Conservation (phyloP, 768 basidiomycete species). For the Neoboletus brunneissimus region DNA sequence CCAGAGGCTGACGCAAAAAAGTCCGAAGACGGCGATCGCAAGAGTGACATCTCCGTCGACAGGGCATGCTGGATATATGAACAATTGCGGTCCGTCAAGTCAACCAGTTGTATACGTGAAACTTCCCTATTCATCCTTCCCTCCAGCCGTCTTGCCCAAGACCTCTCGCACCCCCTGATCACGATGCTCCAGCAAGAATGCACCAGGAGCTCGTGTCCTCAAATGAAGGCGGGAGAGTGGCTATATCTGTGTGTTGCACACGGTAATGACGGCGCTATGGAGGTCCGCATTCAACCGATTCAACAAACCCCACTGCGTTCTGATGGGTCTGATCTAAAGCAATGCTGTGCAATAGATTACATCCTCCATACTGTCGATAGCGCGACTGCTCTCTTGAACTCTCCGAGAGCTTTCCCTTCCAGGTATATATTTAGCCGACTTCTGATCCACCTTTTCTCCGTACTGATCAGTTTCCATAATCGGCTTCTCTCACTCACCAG, state of each 20-base stretch:
- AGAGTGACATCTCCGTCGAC: conserved; percentile 62
- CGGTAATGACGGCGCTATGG: conserved; percentile 83
- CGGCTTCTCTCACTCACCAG: conserved; percentile 37
- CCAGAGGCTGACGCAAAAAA: conserved; percentile 33
- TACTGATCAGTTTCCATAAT: conserved; percentile 12
- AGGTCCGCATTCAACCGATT: conserved; percentile 45
- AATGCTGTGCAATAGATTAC: conserved; percentile 98
- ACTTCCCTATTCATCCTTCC: conserved; percentile 1
- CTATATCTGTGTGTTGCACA: conserved; percentile 94
- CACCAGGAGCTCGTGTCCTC: conserved; percentile 80
- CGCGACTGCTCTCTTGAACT: conserved; percentile 88
- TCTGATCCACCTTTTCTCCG: conserved; percentile 21
- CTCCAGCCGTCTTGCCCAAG: conserved; percentile 78
- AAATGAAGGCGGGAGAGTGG: conserved; percentile 99
- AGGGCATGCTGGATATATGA: conserved; percentile 84
- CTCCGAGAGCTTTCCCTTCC: conserved; percentile 88
- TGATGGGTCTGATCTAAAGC: conserved; percentile 40
- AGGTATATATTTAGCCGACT: conserved; percentile 47
- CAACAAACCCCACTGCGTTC: conserved; percentile 8
- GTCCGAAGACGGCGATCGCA: conserved; percentile 29
- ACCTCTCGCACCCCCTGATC: conserved; percentile 81
- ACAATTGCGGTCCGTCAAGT: conserved; percentile 46
- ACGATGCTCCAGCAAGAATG: conserved; percentile 86
- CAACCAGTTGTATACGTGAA: neutral
- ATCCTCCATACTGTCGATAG: conserved; percentile 91